A percentile compares a stretch with the other conserved stretches of the same genome.
These are phyloP conservation scores for Forsythia suspensa DNA, from an alignment of 257 asterid species.

Conservation along the genomic window DNA sequence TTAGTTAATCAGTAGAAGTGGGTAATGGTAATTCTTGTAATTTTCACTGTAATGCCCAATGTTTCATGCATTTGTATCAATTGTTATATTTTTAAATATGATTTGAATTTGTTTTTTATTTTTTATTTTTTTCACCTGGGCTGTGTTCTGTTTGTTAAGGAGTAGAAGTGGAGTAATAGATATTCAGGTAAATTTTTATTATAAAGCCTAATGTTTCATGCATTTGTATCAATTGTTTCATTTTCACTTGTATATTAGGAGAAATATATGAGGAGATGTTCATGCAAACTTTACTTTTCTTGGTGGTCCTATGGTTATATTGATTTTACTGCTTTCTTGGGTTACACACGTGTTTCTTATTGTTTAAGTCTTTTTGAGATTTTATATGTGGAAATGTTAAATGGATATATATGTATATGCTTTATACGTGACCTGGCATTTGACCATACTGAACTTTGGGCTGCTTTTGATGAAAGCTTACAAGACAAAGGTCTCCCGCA, in stretches of 20 bases:
- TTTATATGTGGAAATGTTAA: neutral
- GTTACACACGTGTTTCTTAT: neutral
- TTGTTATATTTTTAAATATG: neutral
- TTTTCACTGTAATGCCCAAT: neutral
- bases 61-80: neutral
- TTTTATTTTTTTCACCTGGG: neutral
- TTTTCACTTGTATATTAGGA: neutral
- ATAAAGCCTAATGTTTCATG: neutral
- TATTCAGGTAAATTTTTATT: neutral
- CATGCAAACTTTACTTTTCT: neutral
- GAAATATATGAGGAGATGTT: neutral
- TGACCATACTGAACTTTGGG: constrained; percentile 23
- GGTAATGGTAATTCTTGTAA: neutral
- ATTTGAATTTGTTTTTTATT: neutral
- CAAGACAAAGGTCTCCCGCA: constrained; percentile 80
- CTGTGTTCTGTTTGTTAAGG: neutral
- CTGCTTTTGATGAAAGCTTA: constrained; percentile 52
- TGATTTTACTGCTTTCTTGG: neutral
- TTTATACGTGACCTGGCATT: neutral
- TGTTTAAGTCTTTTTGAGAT: neutral
- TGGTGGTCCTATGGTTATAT: neutral
- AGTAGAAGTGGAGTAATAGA: neutral
- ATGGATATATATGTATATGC: neutral
- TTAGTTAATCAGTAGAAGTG: neutral
- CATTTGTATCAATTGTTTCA: neutral